These are phyloP conservation scores for Mycena venus DNA, from an alignment of 768 basidiomycete species.

Conservation along the genomic window DNA sequence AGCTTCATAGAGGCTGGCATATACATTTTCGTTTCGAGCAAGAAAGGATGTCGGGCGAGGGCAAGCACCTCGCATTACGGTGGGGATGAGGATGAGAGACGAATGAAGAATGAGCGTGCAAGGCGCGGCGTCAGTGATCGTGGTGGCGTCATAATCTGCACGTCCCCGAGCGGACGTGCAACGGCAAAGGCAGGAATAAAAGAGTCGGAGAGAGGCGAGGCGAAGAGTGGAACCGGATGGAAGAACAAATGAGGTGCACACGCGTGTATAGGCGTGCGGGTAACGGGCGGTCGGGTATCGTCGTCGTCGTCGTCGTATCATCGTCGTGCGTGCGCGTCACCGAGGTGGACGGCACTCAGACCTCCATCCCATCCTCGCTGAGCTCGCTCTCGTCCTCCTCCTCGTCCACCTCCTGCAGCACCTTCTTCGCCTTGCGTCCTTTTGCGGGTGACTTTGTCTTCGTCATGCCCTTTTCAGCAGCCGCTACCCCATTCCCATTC, in stretches of 20 bases:
- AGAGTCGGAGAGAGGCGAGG: background rate
- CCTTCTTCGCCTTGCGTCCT: conserved; percentile 29
- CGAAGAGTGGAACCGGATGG: background rate
- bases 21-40: background rate
- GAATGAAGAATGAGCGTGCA: background rate
- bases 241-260: background rate
- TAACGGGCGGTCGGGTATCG: conserved; percentile 11
- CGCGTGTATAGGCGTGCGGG: background rate
- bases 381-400: conserved; percentile 31
- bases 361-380: conserved; percentile 36
- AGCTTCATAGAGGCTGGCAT: too few species aligned
- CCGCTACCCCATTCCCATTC: background rate
- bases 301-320: background rate
- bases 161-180: background rate
- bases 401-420: conserved; percentile 16
- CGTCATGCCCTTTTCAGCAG: background rate
- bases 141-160: background rate
- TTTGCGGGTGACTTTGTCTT: background rate
- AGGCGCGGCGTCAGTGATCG: background rate
- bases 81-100: background rate
- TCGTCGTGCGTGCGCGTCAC: background rate
- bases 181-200: background rate
- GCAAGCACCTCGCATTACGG: background rate
- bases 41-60: background rate
- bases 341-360: conserved; percentile 13